Evolutionary conservation across 225 moss, liverwort and hornwort species (phyloP).

Genomic region (Polytrichum commune): DNA sequence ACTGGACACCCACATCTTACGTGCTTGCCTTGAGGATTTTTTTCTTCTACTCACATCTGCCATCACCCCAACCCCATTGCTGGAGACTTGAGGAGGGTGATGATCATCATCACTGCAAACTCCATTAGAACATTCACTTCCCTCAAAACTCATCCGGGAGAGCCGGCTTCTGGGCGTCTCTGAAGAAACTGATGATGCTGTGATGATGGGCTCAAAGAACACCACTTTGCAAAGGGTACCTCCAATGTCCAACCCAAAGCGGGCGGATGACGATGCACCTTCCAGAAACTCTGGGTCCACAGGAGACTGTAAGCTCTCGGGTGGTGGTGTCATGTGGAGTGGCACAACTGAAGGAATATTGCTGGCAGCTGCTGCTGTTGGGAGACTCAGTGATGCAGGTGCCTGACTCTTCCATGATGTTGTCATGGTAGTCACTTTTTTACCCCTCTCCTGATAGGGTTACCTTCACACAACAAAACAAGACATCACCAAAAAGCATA

Average conservation of each 20-base stretch:
- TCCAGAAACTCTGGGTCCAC: conserved; percentile 61
- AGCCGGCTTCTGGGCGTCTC: conserved; percentile 24
- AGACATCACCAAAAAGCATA: too few species aligned
- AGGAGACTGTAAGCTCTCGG: conserved; percentile 49
- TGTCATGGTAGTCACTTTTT: conserved; percentile 22
- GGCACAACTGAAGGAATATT: conserved; percentile 10
- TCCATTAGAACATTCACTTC: conserved; percentile 7
- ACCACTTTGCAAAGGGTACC: conserved; percentile 92
- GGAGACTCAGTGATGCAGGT: conserved; percentile 47
- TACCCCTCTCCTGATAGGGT: too few species aligned
- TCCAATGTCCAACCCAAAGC: conserved; percentile 82
- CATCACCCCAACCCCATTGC: not conserved
- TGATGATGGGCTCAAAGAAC: conserved; percentile 63
- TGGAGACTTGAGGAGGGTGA: too few species aligned
- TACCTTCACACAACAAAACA: too few species aligned
- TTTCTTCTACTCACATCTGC: conserved; percentile 25
- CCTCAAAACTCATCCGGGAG: conserved; percentile 19
- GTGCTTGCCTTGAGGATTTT: conserved; percentile 44
- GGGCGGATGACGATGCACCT: conserved; percentile 65
- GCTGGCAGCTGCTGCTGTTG: conserved; percentile 2
- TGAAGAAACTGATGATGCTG: conserved; percentile 15
- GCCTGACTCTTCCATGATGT: conserved; percentile 51
- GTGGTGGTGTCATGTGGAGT: conserved; percentile 39
- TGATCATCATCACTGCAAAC: not conserved
- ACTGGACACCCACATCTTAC: conserved; percentile 85